Percentiles rank a stretch among this genome's conserved stretches.
Conservation (phyloP, 306 rosid genomes). For the Malus fusca region DNA sequence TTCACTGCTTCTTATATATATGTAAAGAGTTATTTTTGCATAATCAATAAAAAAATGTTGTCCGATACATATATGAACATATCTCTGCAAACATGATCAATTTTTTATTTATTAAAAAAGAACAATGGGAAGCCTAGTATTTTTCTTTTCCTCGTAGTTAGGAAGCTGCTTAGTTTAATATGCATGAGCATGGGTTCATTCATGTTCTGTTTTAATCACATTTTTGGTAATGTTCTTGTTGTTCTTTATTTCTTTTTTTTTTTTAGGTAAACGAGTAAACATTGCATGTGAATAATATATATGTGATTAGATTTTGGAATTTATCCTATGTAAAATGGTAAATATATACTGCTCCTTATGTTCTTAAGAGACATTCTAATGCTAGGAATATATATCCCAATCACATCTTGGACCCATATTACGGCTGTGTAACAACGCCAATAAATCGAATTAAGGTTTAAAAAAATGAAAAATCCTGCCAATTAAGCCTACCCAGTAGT, state of each 20-base stretch:
- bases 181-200: slow-evolving; percentile 11
- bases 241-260: neutral
- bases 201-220: slow-evolving; percentile 24
- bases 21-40: neutral
- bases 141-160: neutral
- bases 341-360: neutral
- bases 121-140: too few species aligned
- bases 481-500: neutral
- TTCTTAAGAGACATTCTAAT: neutral
- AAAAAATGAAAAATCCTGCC: neutral
- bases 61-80: too few species aligned
- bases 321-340: neutral
- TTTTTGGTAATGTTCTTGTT: neutral
- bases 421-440: neutral
- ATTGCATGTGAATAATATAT: neutral
- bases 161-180: slow-evolving; percentile 28
- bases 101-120: too few species aligned
- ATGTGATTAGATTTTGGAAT: neutral
- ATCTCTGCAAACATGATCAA: too few species aligned
- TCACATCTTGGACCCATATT: neutral
- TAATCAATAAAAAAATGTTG: neutral
- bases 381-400: neutral
- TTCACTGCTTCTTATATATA: neutral
- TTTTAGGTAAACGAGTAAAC: neutral
- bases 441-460: neutral